Evolutionary conservation across 2,329 filamentous ascomycete species (phyloP), one percentile per base, ranked within the genome.

Genomic region (Diaporthe nobilis): DNA sequence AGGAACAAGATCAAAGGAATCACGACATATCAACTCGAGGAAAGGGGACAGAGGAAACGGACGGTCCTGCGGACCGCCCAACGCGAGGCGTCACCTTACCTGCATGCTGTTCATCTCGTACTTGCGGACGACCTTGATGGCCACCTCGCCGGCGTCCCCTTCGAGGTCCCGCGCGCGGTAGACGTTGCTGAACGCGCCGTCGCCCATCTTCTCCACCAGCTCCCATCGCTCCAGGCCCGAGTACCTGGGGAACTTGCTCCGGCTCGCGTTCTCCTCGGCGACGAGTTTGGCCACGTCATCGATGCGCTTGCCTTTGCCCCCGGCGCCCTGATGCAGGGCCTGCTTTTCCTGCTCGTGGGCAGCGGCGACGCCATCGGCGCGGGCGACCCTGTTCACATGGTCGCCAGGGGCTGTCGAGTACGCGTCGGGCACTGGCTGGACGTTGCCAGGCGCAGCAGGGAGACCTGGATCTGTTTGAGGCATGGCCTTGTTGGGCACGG

Each of bases 91-190:
- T 63, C 75, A 81, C 93, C 95, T 91, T 91, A 99, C 97, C 95
- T 98, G 97, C 88, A 94, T 95, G 79, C 93, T 96, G 87, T 98
- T 98, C 95, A 99, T 98, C 86, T 99, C 97, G 84, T 95, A 98
- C 87, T 98, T 98, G 82, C 97, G 94, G 78, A 99, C 97, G 71
- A 99, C 97, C 86, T 99, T 99, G 89, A 99, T 98, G 80, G 96
- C 97, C 47, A 97, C 95, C 83, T 98, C 93, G 79, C 91, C 92
- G 78, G 91, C 90, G 77, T 92, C 88, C 55, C 94, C 94, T 8
- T 92, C 89, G 61, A 86, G 83, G 83, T 99, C 97, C 79, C 90
- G 91, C 51, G 97, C 97, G 53, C 95, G 93, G 85, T 98, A 99
- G 78, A 99, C 97, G 82, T 98, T 98, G 88, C 96, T 98, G 89